These are phyloP conservation scores for Umbelopsis sp. DNA, from an alignment of 371 early-diverging fungal genomes.

Conservation along the genomic window DNA sequence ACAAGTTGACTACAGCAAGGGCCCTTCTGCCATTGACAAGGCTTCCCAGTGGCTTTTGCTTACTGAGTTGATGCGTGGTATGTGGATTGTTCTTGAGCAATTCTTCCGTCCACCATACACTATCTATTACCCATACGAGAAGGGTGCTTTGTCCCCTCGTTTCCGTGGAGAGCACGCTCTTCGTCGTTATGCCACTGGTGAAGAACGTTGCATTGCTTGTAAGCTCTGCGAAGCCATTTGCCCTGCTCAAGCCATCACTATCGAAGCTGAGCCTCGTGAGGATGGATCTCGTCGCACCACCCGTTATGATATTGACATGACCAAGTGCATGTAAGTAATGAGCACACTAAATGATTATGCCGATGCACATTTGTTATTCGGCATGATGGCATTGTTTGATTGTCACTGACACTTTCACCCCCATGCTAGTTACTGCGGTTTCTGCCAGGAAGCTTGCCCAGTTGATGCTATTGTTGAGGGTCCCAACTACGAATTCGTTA, in stretches of 20 bases:
- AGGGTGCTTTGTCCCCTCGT: conserved; percentile 90
- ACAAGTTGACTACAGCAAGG: conserved; percentile 39
- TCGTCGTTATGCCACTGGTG: conserved; percentile 96
- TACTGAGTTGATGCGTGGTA: conserved; percentile 91
- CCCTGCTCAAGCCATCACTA: conserved; percentile 99
- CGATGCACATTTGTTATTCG: too few species aligned
- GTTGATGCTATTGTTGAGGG: conserved; percentile 98
- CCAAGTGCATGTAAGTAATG: conserved; percentile 82
- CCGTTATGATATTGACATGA: conserved; percentile 99
- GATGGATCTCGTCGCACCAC: conserved; percentile 97
- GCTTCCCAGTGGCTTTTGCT: conserved; percentile 85
- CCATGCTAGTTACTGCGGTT: conserved; percentile 84
- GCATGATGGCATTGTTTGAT: not conserved
- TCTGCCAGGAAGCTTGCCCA: conserved; percentile 88
- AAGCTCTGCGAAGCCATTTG: conserved; percentile 98
- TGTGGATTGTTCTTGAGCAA: conserved; percentile 91
- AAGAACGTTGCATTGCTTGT: conserved; percentile 98
- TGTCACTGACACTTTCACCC: conserved; percentile 23
- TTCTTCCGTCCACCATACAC: conserved; percentile 97
- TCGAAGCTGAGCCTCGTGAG: conserved; percentile 96
- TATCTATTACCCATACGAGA: conserved; percentile 95
- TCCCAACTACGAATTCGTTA: conserved; percentile 96
- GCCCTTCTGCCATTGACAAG: conserved; percentile 65
- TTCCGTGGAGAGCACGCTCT: conserved; percentile 98
- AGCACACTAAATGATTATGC: not conserved